These are phyloP conservation scores for Podila epigama DNA, from an alignment of 192 early-diverging fungal genomes.

Conservation along the genomic window DNA sequence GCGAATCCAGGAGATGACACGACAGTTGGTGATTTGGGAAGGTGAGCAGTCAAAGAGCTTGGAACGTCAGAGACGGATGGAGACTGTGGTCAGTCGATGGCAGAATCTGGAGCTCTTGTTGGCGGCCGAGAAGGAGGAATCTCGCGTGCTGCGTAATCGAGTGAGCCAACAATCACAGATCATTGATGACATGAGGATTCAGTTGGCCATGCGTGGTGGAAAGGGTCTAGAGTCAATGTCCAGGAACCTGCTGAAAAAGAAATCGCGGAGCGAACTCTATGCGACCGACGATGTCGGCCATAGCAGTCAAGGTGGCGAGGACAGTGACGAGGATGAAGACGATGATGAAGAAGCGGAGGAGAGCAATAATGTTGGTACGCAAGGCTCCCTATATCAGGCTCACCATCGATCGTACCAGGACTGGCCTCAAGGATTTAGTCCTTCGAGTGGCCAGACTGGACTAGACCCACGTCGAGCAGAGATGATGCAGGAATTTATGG, in stretches of 20 bases:
- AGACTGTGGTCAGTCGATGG: slow-evolving; percentile 46
- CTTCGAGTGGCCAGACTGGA: slow-evolving; percentile 28
- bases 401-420: neutral
- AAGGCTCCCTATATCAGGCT: neutral
- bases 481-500: slow-evolving; percentile 35
- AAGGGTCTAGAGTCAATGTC: neutral
- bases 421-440: slow-evolving; percentile 19
- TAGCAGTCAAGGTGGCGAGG: neutral
- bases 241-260: neutral
- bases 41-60: slow-evolving; percentile 37
- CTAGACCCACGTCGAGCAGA: slow-evolving; percentile 15
- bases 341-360: neutral
- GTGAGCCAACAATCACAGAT: slow-evolving; percentile 36
- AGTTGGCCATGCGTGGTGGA: slow-evolving; percentile 28
- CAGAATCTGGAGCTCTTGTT: slow-evolving; percentile 42
- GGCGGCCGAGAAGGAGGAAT: slow-evolving; percentile 35
- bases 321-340: neutral
- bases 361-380: too few relatives aligned
- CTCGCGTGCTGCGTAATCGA: slow-evolving; percentile 11
- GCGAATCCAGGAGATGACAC: slow-evolving; percentile 56
- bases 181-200: slow-evolving; percentile 49
- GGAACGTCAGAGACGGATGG: slow-evolving; percentile 54
- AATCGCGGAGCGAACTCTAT: slow-evolving; percentile 4
- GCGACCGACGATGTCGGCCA: neutral
- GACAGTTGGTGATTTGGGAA: slow-evolving; percentile 59